Percentiles rank a stretch among this genome's conserved stretches.
Conservation (phyloP, 345 rosid species). For the Jatropha curcas region DNA sequence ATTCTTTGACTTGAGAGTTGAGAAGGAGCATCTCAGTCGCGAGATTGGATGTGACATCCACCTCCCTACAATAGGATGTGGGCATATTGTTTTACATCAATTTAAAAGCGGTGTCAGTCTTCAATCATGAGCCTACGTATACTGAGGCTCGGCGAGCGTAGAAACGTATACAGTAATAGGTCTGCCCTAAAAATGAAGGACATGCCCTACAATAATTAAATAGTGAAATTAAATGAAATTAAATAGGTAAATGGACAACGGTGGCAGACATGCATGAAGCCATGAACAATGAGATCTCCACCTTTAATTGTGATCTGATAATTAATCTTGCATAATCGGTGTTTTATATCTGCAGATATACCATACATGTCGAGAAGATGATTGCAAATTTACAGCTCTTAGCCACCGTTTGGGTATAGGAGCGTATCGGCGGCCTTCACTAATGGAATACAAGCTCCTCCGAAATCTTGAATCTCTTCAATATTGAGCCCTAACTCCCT, state of each 20-base stretch:
- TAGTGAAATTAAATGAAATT: not conserved
- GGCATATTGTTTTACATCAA: not conserved
- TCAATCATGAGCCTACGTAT: conserved; percentile 45
- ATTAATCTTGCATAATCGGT: not conserved
- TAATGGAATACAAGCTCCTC: too few species aligned
- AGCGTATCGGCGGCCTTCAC: too few species aligned
- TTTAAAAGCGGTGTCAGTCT: conserved; percentile 24
- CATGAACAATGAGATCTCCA: conserved; percentile 21
- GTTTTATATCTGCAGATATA: not conserved
- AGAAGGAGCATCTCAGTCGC: too few species aligned
- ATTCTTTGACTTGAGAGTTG: too few species aligned
- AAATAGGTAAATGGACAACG: not conserved
- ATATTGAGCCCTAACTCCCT: not conserved
- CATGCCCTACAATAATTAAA: conserved; percentile 15
- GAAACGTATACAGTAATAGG: conserved; percentile 15
- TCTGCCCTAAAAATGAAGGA: conserved; percentile 3
- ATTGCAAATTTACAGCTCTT: not conserved
- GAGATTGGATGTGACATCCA: conserved; percentile 4
- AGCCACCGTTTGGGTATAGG: too few species aligned
- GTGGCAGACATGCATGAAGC: conserved; percentile 34
- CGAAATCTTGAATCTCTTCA: not conserved
- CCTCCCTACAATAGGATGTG: not conserved
- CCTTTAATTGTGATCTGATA: conserved; percentile 8
- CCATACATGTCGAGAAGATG: too few species aligned
- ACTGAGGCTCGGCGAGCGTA: not conserved